Conservation (phyloP, 805 yeast species). For the Saccharomycopsis oosterbeekiorum region DNA sequence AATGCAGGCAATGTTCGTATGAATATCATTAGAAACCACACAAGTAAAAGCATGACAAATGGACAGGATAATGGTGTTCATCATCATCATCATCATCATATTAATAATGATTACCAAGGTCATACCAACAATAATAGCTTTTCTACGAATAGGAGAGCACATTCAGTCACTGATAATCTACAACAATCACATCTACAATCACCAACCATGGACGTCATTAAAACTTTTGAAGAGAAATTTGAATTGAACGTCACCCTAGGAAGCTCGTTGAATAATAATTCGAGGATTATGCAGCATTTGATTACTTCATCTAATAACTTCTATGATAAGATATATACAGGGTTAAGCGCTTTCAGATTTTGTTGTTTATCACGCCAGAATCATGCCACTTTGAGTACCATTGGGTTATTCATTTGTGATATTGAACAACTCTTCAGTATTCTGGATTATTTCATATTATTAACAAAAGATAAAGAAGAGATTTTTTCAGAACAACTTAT, state of each 20-base stretch:
- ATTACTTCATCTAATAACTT: background rate
- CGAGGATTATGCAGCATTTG: background rate
- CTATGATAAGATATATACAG: background rate
- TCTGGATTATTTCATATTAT: constrained; percentile 7
- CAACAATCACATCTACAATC: background rate
- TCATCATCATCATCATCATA: background rate
- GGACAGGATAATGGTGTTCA: background rate
- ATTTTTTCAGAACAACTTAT: constrained; percentile 6
- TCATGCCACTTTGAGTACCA: constrained; percentile 8
- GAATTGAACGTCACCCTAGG: constrained; percentile 7
- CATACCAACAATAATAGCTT: background rate
- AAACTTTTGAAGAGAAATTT: constrained; percentile 12
- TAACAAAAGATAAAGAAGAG: constrained; percentile 13
- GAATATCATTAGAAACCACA: background rate
- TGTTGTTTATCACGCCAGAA: constrained; percentile 14
- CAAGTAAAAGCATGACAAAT: background rate
- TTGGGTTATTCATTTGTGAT: constrained; percentile 15
- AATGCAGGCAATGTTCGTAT: background rate
- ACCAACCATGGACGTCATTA: constrained; percentile 2
- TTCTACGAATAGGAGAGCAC: background rate
- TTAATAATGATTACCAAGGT: background rate
- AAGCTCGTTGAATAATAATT: background rate
- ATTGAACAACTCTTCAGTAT: constrained; percentile 12
- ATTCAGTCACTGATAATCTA: background rate
- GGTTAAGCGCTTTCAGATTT: constrained; percentile 5